Percentiles rank a stretch among this genome's conserved stretches.
Conservation (phyloP, 176 grass and related monocot species). For the Melocanna baccifera region DNA sequence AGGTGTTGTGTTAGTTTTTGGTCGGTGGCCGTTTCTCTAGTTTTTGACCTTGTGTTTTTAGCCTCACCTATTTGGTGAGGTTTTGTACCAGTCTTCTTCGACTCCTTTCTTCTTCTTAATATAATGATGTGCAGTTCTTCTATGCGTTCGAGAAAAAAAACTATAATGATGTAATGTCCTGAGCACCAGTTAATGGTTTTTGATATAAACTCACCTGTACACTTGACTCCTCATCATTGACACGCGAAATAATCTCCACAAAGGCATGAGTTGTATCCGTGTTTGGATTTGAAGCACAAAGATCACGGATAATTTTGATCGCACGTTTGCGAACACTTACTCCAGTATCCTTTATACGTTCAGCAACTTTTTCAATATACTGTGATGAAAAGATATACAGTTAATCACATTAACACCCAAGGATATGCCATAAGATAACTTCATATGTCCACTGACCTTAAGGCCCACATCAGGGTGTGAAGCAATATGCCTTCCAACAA, state of each 20-base stretch:
- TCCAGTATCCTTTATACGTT: constrained; percentile 97
- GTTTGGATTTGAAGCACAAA: constrained; percentile 83
- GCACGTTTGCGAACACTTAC: constrained; percentile 97
- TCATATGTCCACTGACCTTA: constrained; percentile 57
- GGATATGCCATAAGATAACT: constrained; percentile 23
- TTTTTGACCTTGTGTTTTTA: too few species aligned
- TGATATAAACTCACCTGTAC: constrained; percentile 67
- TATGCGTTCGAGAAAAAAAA: too few species aligned
- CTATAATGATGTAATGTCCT: background rate
- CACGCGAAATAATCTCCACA: constrained; percentile 98
- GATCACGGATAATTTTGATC: constrained; percentile 95
- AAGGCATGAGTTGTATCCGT: constrained; percentile 70
- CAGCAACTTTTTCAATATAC: constrained; percentile 98
- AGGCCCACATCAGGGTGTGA: constrained; percentile 98
- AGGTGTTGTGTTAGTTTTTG: too few species aligned
- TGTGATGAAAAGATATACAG: constrained; percentile 40
- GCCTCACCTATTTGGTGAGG: too few species aligned
- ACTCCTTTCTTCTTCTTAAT: too few species aligned
- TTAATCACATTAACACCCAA: constrained; percentile 21
- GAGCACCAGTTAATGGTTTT: background rate
- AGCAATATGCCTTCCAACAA: constrained; percentile 98
- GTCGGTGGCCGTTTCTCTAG: too few species aligned
- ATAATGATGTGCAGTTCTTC: too few species aligned
- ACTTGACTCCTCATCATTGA: constrained; percentile 98
- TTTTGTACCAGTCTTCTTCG: too few species aligned